phyloP scores from a whole-genome alignment of 345 rosid genomes.

The Dipteronia dyeriana region DNA sequence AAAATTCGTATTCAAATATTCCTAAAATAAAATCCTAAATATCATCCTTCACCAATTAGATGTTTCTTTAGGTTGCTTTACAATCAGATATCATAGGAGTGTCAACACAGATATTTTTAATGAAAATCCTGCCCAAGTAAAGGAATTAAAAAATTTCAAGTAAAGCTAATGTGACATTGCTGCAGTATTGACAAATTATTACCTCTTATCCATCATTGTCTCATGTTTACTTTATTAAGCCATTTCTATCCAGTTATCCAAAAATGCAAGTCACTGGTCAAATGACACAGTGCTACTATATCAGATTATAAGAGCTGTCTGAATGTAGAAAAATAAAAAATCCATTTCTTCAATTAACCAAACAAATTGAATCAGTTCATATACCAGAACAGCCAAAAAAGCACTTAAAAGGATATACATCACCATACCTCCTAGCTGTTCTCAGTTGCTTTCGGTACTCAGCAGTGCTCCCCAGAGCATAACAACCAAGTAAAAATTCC shows the following conservation, averaged over 20 bases:
- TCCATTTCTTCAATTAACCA: constrained; percentile 9
- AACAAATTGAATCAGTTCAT: constrained; percentile 8
- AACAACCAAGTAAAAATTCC: constrained; percentile 96
- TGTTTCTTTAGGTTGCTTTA: not conserved
- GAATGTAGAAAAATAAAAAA: not conserved
- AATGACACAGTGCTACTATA: not conserved
- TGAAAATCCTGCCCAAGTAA: not conserved
- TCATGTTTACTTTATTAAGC: no score
- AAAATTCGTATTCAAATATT: no score
- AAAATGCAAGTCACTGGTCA: no score
- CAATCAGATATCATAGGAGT: not conserved
- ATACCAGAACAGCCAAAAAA: constrained; percentile 7
- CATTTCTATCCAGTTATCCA: no score
- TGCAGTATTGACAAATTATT: no score
- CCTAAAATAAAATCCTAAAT: not conserved
- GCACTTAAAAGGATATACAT: constrained; percentile 7
- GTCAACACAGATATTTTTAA: not conserved
- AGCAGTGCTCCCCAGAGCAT: constrained; percentile 70
- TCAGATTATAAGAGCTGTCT: not conserved
- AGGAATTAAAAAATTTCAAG: not conserved
- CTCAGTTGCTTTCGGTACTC: constrained; percentile 76
- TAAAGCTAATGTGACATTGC: no score
- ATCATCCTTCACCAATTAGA: constrained; percentile 1
- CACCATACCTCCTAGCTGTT: constrained; percentile 63
- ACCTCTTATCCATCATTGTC: no score